Evolutionary conservation across 441 rosid genomes (phyloP).

Genomic region (Theobroma grandiflorum): DNA sequence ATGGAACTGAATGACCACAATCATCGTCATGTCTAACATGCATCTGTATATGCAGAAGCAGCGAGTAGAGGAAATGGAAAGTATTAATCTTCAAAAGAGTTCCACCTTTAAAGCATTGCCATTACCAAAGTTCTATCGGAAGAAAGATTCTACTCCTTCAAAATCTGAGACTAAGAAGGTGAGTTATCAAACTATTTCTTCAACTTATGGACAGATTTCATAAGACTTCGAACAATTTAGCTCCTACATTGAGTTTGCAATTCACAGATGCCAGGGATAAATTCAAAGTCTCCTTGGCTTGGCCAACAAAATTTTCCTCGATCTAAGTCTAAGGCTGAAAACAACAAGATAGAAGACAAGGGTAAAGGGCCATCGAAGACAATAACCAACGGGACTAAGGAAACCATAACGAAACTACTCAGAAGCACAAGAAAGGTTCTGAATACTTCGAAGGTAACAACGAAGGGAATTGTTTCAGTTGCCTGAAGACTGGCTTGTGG

Average conservation of each 20-base stretch:
- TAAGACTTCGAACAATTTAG: not conserved
- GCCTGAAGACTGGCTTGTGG: constrained; percentile 9
- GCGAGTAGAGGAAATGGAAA: not conserved
- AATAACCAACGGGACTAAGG: constrained; percentile 22
- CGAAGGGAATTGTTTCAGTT: constrained; percentile 17
- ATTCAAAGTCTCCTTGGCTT: constrained; percentile 26
- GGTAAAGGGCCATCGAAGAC: constrained; percentile 26
- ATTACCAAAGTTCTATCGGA: not conserved
- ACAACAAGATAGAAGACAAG: constrained; percentile 18
- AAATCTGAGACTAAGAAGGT: not conserved
- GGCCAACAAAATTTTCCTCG: constrained; percentile 15
- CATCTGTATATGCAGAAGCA: not conserved
- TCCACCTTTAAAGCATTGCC: constrained; percentile 15
- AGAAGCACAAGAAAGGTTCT: constrained; percentile 32
- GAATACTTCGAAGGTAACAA: constrained; percentile 27
- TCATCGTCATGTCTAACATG: not conserved
- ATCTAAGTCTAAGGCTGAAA: constrained; percentile 11
- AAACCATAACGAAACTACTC: constrained; percentile 32
- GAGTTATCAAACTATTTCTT: not conserved
- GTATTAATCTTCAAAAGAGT: constrained; percentile 13
- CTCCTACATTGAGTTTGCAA: constrained; percentile 17
- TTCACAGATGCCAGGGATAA: constrained; percentile 17
- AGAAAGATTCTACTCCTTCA: not conserved
- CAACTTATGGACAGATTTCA: not conserved
- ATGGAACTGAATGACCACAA: not conserved